Conservation (phyloP, 495 filamentous ascomycete species). For the Aspergillus carlsbadensis region DNA sequence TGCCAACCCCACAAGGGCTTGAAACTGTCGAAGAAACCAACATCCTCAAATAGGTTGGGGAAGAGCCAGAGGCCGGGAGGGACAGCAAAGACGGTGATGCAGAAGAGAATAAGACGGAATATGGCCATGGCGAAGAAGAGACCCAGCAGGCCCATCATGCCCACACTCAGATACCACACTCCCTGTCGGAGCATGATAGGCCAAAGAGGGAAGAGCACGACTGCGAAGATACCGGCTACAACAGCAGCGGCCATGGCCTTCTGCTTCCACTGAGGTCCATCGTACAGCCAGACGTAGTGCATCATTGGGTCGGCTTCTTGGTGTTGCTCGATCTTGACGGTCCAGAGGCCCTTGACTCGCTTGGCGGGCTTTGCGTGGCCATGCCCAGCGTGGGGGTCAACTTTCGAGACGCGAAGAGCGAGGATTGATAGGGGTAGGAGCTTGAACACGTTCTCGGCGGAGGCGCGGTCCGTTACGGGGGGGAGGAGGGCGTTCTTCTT, state of each 20-base stretch:
- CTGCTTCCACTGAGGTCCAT: slow-evolving; percentile 88
- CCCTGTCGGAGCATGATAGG: slow-evolving; percentile 86
- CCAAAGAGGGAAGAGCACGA: slow-evolving; percentile 97
- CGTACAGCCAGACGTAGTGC: slow-evolving; percentile 97
- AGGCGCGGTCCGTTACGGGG: slow-evolving; percentile 78
- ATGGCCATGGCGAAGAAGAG: slow-evolving; percentile 98
- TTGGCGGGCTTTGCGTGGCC: slow-evolving; percentile 78
- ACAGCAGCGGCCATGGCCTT: slow-evolving; percentile 86
- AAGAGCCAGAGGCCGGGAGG: slow-evolving; percentile 95
- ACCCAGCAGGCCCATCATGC: slow-evolving; percentile 85
- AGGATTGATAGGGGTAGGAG: slow-evolving; percentile 94
- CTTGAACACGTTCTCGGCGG: slow-evolving; percentile 91
- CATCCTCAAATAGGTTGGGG: slow-evolving; percentile 97
- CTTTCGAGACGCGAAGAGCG: slow-evolving; percentile 84
- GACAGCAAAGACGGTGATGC: slow-evolving; percentile 79
- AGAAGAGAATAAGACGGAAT: slow-evolving; percentile 93
- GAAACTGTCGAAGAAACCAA: slow-evolving; percentile 98
- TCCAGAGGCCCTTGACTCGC: slow-evolving; percentile 94
- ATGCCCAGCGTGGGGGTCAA: slow-evolving; percentile 71
- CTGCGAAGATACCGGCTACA: slow-evolving; percentile 73
- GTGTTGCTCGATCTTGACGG: slow-evolving; percentile 92
- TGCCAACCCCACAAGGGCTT: slow-evolving; percentile 98
- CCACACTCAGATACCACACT: slow-evolving; percentile 97
- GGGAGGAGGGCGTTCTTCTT: slow-evolving; percentile 89
- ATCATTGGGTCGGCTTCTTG: slow-evolving; percentile 88